Conservation (phyloP, 441 rosid species). For the Populus tomentosa region DNA sequence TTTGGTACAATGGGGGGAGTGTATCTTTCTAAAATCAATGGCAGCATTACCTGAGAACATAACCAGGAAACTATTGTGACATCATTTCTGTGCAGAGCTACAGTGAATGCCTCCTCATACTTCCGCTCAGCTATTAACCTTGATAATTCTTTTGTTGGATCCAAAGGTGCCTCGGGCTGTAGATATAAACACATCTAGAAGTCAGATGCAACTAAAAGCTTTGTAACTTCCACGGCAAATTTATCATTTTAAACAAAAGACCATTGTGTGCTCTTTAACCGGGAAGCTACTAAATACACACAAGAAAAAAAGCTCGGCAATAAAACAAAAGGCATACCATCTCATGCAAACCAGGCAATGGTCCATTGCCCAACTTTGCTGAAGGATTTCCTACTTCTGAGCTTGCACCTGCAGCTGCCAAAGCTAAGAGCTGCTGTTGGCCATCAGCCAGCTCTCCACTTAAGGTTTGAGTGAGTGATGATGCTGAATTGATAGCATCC, state of each 20-base stretch:
- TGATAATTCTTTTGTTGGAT: constrained; percentile 66
- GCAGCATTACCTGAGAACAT: constrained; percentile 57
- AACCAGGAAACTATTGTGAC: constrained; percentile 74
- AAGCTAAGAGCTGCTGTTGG: constrained; percentile 59
- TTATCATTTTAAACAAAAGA: background rate
- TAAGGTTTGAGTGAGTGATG: constrained; percentile 52
- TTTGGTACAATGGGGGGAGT: background rate
- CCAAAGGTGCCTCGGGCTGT: constrained; percentile 50
- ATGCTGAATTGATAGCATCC: constrained; percentile 68
- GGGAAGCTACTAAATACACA: background rate
- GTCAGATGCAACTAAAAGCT: background rate
- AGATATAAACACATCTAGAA: background rate
- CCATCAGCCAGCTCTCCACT: constrained; percentile 69
- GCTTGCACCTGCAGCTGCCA: constrained; percentile 58
- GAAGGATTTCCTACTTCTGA: constrained; percentile 40
- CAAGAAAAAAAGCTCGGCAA: background rate
- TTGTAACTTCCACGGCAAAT: background rate
- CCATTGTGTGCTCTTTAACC: background rate
- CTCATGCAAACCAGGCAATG: constrained; percentile 52
- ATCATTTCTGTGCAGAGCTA: constrained; percentile 72
- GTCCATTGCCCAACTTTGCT: constrained; percentile 53
- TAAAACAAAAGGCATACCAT: constrained; percentile 29
- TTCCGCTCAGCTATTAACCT: constrained; percentile 55
- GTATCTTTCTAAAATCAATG: background rate
- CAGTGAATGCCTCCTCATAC: constrained; percentile 70